phyloP scores from a whole-genome alignment of 2,329 filamentous ascomycete genomes.

The Trichophyton benhamiae region DNA sequence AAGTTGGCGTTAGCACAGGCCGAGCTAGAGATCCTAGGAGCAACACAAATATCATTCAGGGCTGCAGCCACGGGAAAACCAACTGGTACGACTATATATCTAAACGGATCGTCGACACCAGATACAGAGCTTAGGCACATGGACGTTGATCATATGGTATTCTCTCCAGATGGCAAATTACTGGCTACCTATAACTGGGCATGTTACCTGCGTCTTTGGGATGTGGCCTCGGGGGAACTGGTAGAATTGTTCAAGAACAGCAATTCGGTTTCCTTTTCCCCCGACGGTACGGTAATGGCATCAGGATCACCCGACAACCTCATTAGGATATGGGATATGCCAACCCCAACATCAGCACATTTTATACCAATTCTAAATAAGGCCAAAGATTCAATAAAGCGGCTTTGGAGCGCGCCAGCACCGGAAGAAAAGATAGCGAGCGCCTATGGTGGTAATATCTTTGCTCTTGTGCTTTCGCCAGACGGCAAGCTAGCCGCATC shows the following conservation, averaged over 20 bases:
- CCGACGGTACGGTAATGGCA: not conserved
- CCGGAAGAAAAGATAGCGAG: not conserved
- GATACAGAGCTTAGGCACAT: not conserved
- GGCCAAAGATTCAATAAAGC: not conserved
- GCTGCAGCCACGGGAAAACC: not conserved
- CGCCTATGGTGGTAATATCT: too few species aligned
- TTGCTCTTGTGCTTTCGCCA: not conserved
- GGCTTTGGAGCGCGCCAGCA: not conserved
- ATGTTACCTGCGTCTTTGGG: not conserved
- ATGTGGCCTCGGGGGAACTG: not conserved
- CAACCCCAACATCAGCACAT: not conserved
- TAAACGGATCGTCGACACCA: not conserved
- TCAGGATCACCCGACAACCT: conserved; percentile 1
- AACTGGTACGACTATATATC: not conserved
- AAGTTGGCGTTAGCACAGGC: not conserved
- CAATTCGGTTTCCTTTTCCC: conserved; percentile 1
- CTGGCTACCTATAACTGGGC: not conserved
- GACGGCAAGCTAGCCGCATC: not conserved
- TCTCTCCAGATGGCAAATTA: not conserved
- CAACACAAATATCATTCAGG: not conserved
- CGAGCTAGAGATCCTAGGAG: too few species aligned
- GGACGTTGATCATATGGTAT: not conserved
- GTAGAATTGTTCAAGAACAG: not conserved
- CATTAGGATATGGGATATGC: not conserved
- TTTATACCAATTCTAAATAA: too few species aligned